Evolutionary conservation across 495 filamentous ascomycete genomes (phyloP).

Genomic region (Ascobolus immersus): DNA sequence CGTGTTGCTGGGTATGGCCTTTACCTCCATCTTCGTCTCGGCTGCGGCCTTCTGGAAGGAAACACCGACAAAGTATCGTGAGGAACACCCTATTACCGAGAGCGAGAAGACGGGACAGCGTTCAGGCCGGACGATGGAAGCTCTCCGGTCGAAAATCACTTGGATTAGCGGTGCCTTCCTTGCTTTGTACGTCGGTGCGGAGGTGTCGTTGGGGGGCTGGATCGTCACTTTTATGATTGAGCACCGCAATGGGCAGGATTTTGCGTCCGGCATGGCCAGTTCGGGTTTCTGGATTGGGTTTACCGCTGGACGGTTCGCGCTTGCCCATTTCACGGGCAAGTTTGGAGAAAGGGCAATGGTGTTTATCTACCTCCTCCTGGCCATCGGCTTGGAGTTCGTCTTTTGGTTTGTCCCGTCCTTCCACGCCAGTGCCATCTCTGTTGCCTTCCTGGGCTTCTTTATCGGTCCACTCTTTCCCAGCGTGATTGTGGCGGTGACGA

Average conservation of each 20-base stretch:
- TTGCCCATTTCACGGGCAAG: constrained; percentile 34
- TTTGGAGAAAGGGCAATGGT: constrained; percentile 47
- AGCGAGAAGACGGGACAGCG: not conserved
- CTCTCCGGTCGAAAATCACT: constrained; percentile 8
- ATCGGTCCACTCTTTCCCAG: constrained; percentile 40
- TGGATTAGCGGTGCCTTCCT: constrained; percentile 18
- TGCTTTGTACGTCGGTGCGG: constrained; percentile 20
- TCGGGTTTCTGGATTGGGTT: constrained; percentile 67
- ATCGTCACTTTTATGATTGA: constrained; percentile 54
- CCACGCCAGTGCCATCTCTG: constrained; percentile 41
- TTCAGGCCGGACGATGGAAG: constrained; percentile 5
- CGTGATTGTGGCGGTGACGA: constrained; percentile 16
- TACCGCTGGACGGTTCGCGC: constrained; percentile 41
- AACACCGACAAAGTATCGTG: not conserved
- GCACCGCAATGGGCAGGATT: constrained; percentile 37
- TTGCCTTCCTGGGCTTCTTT: constrained; percentile 47
- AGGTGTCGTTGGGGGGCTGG: constrained; percentile 30
- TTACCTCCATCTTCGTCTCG: constrained; percentile 24
- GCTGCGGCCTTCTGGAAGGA: constrained; percentile 33
- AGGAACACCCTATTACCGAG: not conserved
- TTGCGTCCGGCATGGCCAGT: constrained; percentile 51
- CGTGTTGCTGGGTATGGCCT: constrained; percentile 25
- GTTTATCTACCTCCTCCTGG: constrained; percentile 30
- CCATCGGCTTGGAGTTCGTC: constrained; percentile 39
- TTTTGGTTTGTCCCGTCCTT: constrained; percentile 52